Conservation (phyloP, 768 basidiomycete species). For the Psilocybe subaeruginosa region DNA sequence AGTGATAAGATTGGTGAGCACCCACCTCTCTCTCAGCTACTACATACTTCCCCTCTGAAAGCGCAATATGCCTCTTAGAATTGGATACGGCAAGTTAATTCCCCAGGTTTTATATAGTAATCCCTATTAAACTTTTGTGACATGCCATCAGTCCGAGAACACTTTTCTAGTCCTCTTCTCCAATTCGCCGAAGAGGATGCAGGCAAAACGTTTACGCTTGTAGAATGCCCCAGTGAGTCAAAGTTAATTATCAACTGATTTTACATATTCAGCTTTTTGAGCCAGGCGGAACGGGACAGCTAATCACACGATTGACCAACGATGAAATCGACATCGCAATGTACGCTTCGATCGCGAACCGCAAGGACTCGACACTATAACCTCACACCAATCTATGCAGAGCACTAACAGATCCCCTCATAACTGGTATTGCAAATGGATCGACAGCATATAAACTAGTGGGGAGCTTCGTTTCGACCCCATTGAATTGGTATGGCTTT, state of each 20-base stretch:
- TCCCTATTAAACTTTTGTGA: not conserved
- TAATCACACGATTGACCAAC: slow-evolving; percentile 74
- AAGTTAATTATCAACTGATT: slow-evolving; percentile 2
- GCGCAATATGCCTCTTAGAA: slow-evolving; percentile 24
- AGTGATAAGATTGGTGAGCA: not conserved
- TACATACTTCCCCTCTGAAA: not conserved
- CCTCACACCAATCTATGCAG: slow-evolving; percentile 1
- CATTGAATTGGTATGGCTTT: slow-evolving; percentile 75
- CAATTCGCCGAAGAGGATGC: slow-evolving; percentile 77
- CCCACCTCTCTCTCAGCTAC: not conserved
- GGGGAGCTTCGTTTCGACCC: slow-evolving; percentile 89
- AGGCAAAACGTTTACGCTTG: slow-evolving; percentile 74
- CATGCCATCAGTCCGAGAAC: slow-evolving; percentile 66
- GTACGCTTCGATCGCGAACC: slow-evolving; percentile 40
- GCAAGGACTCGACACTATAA: not conserved
- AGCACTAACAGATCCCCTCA: slow-evolving; percentile 22
- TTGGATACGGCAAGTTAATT: slow-evolving; percentile 47
- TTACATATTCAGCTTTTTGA: not conserved
- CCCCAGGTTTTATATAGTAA: not conserved
- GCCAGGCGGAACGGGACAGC: slow-evolving; percentile 82
- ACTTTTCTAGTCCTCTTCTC: slow-evolving; percentile 91
- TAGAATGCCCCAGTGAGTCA: slow-evolving; percentile 83
- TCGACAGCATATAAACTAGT: slow-evolving; percentile 88
- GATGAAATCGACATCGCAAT: slow-evolving; percentile 85
- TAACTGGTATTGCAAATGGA: slow-evolving; percentile 63